phyloP scores from a whole-genome alignment of 2,329 filamentous ascomycete genomes.

The Cladorrhinum sp. region DNA sequence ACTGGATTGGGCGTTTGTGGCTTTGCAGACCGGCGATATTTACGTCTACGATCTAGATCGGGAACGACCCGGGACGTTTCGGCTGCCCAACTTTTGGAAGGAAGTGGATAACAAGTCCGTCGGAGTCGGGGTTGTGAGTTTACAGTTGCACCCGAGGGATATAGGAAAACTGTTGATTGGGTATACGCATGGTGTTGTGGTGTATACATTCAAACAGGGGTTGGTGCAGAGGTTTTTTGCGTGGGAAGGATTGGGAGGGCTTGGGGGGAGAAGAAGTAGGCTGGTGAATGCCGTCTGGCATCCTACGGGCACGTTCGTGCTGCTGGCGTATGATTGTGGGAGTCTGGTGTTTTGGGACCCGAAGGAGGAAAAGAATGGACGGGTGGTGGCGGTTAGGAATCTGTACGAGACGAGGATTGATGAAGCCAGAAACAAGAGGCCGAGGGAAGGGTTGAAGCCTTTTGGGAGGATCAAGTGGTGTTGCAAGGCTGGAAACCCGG shows the following conservation, averaged over 20 bases:
- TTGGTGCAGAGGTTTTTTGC: slow-evolving; percentile 74
- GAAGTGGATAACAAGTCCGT: slow-evolving; percentile 63
- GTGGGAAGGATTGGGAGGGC: slow-evolving; percentile 66
- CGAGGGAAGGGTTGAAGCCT: slow-evolving; percentile 63
- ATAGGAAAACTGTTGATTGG: slow-evolving; percentile 87
- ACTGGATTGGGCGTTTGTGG: slow-evolving; percentile 89
- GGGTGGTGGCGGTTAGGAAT: slow-evolving; percentile 78
- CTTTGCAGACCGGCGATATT: slow-evolving; percentile 77
- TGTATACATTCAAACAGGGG: slow-evolving; percentile 95
- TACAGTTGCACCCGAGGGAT: slow-evolving; percentile 86
- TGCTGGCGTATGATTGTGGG: slow-evolving; percentile 85
- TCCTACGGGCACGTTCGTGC: slow-evolving; percentile 84
- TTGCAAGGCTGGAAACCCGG: slow-evolving; percentile 78
- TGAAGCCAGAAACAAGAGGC: slow-evolving; percentile 54
- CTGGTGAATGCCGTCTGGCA: slow-evolving; percentile 89
- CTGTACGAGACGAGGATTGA: slow-evolving; percentile 72
- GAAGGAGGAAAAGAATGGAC: slow-evolving; percentile 65
- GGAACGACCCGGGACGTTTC: slow-evolving; percentile 69
- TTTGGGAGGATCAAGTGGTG: slow-evolving; percentile 85
- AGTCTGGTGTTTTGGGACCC: slow-evolving; percentile 93
- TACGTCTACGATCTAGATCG: slow-evolving; percentile 92
- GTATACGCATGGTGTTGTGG: slow-evolving; percentile 82
- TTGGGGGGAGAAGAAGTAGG: slow-evolving; percentile 65
- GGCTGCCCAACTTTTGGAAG: slow-evolving; percentile 83
- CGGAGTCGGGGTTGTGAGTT: slow-evolving; percentile 56